phyloP scores from a whole-genome alignment of 1,139 yeast genomes.

The Sugiyamaella paludigena region DNA sequence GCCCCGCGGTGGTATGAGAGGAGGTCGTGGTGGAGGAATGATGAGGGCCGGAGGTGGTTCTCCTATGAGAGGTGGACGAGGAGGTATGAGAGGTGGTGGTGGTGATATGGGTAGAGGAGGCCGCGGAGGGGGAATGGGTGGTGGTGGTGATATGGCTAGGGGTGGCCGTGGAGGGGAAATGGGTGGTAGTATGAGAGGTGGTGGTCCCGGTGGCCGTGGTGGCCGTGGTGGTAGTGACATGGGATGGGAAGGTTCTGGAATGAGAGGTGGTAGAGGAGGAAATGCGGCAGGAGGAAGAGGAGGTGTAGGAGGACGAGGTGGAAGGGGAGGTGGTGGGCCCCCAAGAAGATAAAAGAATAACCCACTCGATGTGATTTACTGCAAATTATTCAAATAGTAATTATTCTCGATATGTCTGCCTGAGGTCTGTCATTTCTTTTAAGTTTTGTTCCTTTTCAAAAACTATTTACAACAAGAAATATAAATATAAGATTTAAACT shows the following conservation, averaged over 20 bases:
- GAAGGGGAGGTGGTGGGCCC: not conserved
- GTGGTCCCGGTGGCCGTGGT: no score
- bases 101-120: conserved; percentile 2
- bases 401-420: no score
- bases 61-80: not conserved
- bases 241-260: conserved; percentile 1
- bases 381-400: no score
- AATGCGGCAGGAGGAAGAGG: not conserved
- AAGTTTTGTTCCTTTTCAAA: no score
- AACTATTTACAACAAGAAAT: no score
- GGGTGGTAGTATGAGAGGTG: no score
- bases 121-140: conserved; percentile 3
- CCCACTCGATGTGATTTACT: no score
- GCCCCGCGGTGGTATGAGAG: conserved; percentile 2
- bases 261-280: conserved; percentile 11
- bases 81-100: not conserved
- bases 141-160: not conserved
- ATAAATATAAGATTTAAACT: no score
- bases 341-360: no score
- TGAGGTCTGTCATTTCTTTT: no score
- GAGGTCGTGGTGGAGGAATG: conserved; percentile 7
- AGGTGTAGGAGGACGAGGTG: not conserved
- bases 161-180: no score
- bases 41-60: not conserved
- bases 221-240: no score